Evolutionary conservation across 148 eudicot genomes (phyloP), one percentile per base, ranked within the genome.

Genomic region (Amaranthus palmeri): DNA sequence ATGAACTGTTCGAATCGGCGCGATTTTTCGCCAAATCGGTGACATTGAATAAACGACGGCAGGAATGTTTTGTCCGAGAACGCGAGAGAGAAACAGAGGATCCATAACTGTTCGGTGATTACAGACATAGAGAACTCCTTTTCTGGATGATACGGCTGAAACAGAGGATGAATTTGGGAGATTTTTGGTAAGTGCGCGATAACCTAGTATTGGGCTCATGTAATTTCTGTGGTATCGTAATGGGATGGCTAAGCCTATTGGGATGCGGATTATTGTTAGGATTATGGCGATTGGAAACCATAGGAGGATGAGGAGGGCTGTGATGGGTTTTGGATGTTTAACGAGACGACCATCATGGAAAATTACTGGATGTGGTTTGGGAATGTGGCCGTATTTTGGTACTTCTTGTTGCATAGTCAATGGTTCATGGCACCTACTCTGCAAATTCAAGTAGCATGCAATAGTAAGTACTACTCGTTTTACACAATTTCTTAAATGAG

Each of bases 271-370:
- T 9, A 71, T 49, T 3, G 89, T 88, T 6, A 92, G 81, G 4
- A 81, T 11, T 54, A 87, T 61, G 6, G 96, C 98, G 10, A 93
- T 3, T 0, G 96, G 98, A 72, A 88, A 81, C 96, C 96, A 90
- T 46, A 82, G 9, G 76, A 93, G 79, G 80, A 93, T 88, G 10
- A 90, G 50, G 58, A 93, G 85, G 8, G 96, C 82, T 0, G 78
- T 78, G 10, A 61, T 43, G 0, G 76, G 76, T 53, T 77, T 79
- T 10, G 82, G 76, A 15, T 61, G 54, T 7, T 56, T 70, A 0
- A 60, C 72, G 3, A 79, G 65, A 51, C 81, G 74, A 18, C 81
- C 81, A 46, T 79, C 81, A 40, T 79, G 81, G 74, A 79, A 79
- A 40, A 74, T 74, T 58, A 82, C 74, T 9, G 77, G 74, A 17